These are phyloP conservation scores for Aspergillus pseudoterreus DNA, from an alignment of 2,329 filamentous ascomycete genomes.

Conservation along the genomic window DNA sequence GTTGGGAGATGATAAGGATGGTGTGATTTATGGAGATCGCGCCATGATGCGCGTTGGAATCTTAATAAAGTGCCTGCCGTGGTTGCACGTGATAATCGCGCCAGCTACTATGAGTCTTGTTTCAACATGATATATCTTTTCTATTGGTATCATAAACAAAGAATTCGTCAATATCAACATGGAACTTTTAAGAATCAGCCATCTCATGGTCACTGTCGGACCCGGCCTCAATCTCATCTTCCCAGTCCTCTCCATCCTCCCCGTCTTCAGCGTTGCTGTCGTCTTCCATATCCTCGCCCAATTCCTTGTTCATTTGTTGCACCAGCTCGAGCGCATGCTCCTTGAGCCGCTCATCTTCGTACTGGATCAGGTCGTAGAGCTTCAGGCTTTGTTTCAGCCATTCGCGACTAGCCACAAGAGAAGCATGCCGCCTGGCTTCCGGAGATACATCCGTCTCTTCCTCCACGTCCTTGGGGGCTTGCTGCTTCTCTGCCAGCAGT, in stretches of 20 bases:
- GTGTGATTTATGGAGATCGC: too few relatives aligned
- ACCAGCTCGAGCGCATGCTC: slow-evolving; percentile 44
- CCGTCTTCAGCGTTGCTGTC: slow-evolving; percentile 56
- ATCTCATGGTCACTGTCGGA: slow-evolving; percentile 52
- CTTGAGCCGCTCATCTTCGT: slow-evolving; percentile 54
- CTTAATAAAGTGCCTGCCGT: neutral
- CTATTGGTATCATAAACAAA: slow-evolving; percentile 17
- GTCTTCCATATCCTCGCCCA: slow-evolving; percentile 58
- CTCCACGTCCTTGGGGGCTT: slow-evolving; percentile 35
- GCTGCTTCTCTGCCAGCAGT: slow-evolving; percentile 54
- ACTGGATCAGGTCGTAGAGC: slow-evolving; percentile 74
- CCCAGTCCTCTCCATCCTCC: slow-evolving; percentile 50
- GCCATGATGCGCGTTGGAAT: too few relatives aligned
- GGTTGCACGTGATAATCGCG: neutral
- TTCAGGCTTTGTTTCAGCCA: slow-evolving; percentile 80
- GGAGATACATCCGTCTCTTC: slow-evolving; percentile 29
- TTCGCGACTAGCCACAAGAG: slow-evolving; percentile 70
- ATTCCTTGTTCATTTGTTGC: slow-evolving; percentile 57
- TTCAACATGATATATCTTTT: slow-evolving; percentile 8
- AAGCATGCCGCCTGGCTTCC: slow-evolving; percentile 55
- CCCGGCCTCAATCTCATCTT: slow-evolving; percentile 56
- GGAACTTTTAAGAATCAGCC: slow-evolving; percentile 44
- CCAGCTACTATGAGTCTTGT: neutral
- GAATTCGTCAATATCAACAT: slow-evolving; percentile 9
- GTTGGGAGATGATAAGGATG: neutral